Percentiles rank a stretch among this genome's conserved stretches.
Conservation (phyloP, 768 basidiomycete species). For the Hirschioporus abietinus region DNA sequence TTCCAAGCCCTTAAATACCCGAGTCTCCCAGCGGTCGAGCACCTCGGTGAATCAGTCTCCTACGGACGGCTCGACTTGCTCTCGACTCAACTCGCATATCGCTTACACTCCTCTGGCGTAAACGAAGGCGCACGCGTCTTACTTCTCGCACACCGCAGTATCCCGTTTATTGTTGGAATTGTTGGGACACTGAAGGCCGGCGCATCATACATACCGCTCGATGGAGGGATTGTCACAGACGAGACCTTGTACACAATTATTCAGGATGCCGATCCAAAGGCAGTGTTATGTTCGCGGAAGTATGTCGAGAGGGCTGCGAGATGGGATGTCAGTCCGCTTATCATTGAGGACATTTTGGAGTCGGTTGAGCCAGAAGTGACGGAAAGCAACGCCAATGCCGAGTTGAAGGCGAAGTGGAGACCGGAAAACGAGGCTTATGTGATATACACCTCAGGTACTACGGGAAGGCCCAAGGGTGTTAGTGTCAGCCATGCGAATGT, state of each 20-base stretch:
- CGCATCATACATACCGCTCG: constrained; percentile 19
- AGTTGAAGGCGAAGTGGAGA: constrained; percentile 9
- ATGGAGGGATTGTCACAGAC: constrained; percentile 18
- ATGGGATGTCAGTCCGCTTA: background rate
- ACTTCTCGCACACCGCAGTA: constrained; percentile 16
- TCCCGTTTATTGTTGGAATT: constrained; percentile 15
- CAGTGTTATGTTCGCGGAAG: constrained; percentile 15
- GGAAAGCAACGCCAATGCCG: constrained; percentile 9
- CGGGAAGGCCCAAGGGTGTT: constrained; percentile 19
- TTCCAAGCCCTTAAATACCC: constrained; percentile 13
- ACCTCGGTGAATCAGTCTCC: constrained; percentile 14
- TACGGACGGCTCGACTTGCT: constrained; percentile 15
- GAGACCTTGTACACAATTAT: constrained; percentile 16
- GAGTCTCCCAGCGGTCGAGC: constrained; percentile 15
- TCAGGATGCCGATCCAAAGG: constrained; percentile 12
- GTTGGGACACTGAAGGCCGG: constrained; percentile 19
- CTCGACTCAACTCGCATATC: constrained; percentile 16
- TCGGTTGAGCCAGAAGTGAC: constrained; percentile 9
- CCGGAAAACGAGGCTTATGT: constrained; percentile 17
- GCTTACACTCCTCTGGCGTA: constrained; percentile 12
- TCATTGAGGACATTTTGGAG: background rate
- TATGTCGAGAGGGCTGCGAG: constrained; percentile 8
- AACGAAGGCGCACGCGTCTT: constrained; percentile 15
- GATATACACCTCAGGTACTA: constrained; percentile 21
- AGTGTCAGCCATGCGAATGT: constrained; percentile 17